A percentile compares a stretch with the other conserved stretches of the same genome.
phyloP scores from a whole-genome alignment of 1,284 basidiomycete species.

The Dichomitus squalens region DNA sequence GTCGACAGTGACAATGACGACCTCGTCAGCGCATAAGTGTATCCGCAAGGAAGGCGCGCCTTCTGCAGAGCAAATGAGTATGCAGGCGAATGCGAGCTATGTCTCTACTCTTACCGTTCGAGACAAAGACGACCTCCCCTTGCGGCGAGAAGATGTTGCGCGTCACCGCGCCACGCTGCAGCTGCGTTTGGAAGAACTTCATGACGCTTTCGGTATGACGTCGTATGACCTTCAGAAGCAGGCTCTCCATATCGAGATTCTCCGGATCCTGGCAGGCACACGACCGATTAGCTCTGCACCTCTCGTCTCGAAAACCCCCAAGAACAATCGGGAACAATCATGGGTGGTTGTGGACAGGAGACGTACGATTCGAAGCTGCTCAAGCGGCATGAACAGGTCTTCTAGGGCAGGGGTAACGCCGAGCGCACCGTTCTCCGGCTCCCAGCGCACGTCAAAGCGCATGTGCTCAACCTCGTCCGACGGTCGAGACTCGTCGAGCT shows the following conservation, averaged over 20 bases:
- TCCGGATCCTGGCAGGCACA: slow-evolving; percentile 52
- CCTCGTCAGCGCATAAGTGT: slow-evolving; percentile 72
- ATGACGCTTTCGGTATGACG: slow-evolving; percentile 65
- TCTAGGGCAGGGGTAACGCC: slow-evolving; percentile 52
- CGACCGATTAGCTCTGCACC: neutral
- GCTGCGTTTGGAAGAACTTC: slow-evolving; percentile 50
- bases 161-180: slow-evolving; percentile 49
- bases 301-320: no score
- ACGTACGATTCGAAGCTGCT: slow-evolving; percentile 51
- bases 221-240: slow-evolving; percentile 60
- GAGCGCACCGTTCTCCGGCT: slow-evolving; percentile 60
- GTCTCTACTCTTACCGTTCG: slow-evolving; percentile 47
- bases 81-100: no score
- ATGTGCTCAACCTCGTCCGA: slow-evolving; percentile 75
- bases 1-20: slow-evolving; percentile 72
- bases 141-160: slow-evolving; percentile 60
- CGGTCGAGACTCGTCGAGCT: slow-evolving; percentile 49
- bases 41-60: slow-evolving; percentile 59
- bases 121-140: slow-evolving; percentile 54
- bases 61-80: slow-evolving; percentile 35
- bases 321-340: no score
- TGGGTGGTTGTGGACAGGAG: neutral
- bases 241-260: slow-evolving; percentile 69
- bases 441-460: slow-evolving; percentile 63
- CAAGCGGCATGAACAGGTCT: slow-evolving; percentile 41